phyloP scores from a whole-genome alignment of 768 basidiomycete genomes.

The Scleroderma bovista region DNA sequence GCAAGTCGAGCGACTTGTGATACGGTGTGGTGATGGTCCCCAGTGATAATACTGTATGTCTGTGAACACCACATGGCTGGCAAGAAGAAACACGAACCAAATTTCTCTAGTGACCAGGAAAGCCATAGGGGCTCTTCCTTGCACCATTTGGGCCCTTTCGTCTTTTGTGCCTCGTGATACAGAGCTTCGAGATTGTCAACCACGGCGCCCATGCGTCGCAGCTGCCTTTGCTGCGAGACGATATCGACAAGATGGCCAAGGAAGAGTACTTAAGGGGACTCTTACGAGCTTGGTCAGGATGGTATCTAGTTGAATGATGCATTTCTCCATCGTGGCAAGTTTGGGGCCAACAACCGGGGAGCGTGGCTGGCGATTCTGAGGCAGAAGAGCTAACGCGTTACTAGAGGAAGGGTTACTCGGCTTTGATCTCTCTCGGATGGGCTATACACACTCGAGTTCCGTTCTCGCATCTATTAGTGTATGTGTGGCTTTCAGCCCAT shows the following conservation, averaged over 20 bases:
- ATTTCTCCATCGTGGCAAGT: conserved; percentile 61
- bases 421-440: background rate
- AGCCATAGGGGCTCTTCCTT: conserved; percentile 71
- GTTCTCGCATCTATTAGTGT: conserved; percentile 74
- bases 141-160: conserved; percentile 69
- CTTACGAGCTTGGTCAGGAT: conserved; percentile 65
- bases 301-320: conserved; percentile 51
- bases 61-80: background rate
- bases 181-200: conserved; percentile 63
- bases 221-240: conserved; percentile 55
- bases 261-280: background rate
- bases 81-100: conserved; percentile 42
- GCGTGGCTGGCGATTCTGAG: conserved; percentile 48
- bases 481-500: conserved; percentile 73
- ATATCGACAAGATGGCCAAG: background rate
- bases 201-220: conserved; percentile 56
- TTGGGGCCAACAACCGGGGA: conserved; percentile 59
- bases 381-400: conserved; percentile 56
- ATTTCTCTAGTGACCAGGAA: conserved; percentile 78
- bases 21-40: conserved; percentile 57
- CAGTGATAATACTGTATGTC: conserved; percentile 25
- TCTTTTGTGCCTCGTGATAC: conserved; percentile 62
- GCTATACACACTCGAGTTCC: conserved; percentile 69
- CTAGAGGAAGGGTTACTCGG: conserved; percentile 30
- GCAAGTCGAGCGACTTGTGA: conserved; percentile 56